Base-by-base conservation (phyloP, 1,284 basidiomycete species). In the Cryptococcus amylolentus region DNA sequence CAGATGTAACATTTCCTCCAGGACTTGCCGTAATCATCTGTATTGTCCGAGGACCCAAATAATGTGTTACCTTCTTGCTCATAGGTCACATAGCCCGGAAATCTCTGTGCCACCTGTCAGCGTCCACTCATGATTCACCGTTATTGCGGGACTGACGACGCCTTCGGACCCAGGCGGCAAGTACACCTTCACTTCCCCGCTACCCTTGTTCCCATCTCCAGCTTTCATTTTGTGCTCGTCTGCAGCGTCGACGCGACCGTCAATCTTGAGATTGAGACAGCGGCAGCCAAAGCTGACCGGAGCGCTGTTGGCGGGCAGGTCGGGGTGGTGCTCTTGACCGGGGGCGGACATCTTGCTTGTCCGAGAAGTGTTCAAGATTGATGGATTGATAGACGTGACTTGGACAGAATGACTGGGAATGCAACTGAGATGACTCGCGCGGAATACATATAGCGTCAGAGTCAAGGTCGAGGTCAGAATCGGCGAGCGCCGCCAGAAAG, bases 1-100 rank as follows among this genome's bases (percentile, higher is more conserved):
- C 73, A 76, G 2, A 71, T 48, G 66, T 67, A 70, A 55, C 73
- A 76, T 44, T 63, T 69, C 35, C 73, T 58, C 70, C 70, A 73
- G 0, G 58, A 51, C 20, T 60, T 54, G 7, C 31, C 3, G 6
- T 3, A 6, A 8, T 35, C 10, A 10, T 35, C 31, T 6, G 31
- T 6, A 6, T 35, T 35, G 4, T 45, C 51, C 5, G 27, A 40
- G 7, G 51, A 28, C 31, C 44, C 41, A 7, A 14, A 38, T 13
- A 28, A 39, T 35, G 28, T 49, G 23, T 49, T 26, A 10, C 20
- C 5, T 13, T 63, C 60, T 38, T 54, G 49, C 31, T 67, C 64
- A 51, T 62, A 69, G 5, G 55, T 60, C 9, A 71, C 63, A 52
- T 64, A 69, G 4, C 46, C 60, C 10, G 55, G 14, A 37, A 65